These are phyloP conservation scores for Magnaporthales sp. DNA, from an alignment of 2,329 filamentous ascomycete species.

Conservation along the genomic window DNA sequence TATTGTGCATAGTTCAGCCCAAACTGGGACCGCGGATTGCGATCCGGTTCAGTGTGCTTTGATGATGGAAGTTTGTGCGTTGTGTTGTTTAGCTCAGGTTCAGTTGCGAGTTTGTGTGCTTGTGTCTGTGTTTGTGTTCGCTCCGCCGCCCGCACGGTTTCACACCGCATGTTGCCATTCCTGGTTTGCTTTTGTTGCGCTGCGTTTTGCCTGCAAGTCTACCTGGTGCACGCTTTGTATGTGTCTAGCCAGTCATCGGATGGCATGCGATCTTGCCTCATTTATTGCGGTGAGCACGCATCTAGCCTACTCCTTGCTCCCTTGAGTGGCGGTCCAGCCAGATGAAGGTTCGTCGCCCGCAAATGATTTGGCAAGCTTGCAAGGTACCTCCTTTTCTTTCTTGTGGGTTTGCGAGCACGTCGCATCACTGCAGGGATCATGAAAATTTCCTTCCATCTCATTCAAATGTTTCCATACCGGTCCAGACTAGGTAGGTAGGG, in stretches of 20 bases:
- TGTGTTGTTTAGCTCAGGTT: not conserved
- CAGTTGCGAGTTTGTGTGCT: not conserved
- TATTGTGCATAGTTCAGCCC: not conserved
- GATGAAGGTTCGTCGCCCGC: not conserved
- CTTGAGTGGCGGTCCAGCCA: not conserved
- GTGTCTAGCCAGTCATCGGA: not conserved
- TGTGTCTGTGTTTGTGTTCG: not conserved
- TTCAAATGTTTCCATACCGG: not conserved
- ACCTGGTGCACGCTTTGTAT: not conserved
- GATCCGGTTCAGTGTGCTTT: not conserved
- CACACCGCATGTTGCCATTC: not conserved
- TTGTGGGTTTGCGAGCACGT: not conserved
- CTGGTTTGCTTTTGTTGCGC: not conserved
- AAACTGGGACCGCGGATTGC: not conserved
- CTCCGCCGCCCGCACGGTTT: not conserved
- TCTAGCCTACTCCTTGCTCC: not conserved
- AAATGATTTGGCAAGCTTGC: no score
- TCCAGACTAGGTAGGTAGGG: not conserved
- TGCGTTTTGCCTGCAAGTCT: not conserved
- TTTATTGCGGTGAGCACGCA: not conserved
- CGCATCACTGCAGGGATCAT: not conserved
- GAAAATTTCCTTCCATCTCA: not conserved
- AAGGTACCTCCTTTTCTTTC: not conserved
- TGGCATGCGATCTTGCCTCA: not conserved
- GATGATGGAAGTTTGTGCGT: not conserved